Evolutionary conservation across 2,329 filamentous ascomycete genomes (phyloP).

Genomic region (Arthrocladium fulminans): DNA sequence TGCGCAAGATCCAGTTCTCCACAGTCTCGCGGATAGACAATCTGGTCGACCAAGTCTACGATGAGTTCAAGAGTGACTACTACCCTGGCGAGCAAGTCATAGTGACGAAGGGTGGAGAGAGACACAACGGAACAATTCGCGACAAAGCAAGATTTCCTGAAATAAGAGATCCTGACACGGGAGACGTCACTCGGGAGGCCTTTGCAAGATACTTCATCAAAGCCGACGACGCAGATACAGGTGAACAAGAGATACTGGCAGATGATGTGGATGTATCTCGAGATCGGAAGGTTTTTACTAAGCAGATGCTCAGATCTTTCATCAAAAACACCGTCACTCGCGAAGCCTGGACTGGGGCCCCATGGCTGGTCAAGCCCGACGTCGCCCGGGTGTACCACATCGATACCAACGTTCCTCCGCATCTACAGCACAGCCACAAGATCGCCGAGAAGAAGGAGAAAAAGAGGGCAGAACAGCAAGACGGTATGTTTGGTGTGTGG

Average conservation of each 20-base stretch:
- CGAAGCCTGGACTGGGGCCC: slow-evolving; percentile 90
- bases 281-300: slow-evolving; percentile 87
- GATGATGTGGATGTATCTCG: slow-evolving; percentile 75
- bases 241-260: slow-evolving; percentile 70
- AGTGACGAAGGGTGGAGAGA: slow-evolving; percentile 56
- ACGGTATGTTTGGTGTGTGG: slow-evolving; percentile 43
- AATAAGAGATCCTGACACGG: slow-evolving; percentile 50
- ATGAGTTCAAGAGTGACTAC: slow-evolving; percentile 78
- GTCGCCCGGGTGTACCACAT: slow-evolving; percentile 79
- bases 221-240: slow-evolving; percentile 56
- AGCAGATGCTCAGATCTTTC: slow-evolving; percentile 84
- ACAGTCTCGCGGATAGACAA: slow-evolving; percentile 83
- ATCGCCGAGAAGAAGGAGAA: slow-evolving; percentile 67
- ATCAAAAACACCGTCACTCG: slow-evolving; percentile 89
- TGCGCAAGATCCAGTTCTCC: slow-evolving; percentile 86
- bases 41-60: slow-evolving; percentile 34
- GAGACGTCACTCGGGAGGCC: slow-evolving; percentile 56
- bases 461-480: slow-evolving; percentile 47
- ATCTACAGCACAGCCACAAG: slow-evolving; percentile 73
- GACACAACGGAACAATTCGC: slow-evolving; percentile 64
- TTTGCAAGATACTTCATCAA: slow-evolving; percentile 75
- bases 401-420: slow-evolving; percentile 72
- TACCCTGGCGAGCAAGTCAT: slow-evolving; percentile 81
- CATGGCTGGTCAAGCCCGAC: slow-evolving; percentile 85
- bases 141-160: slow-evolving; percentile 73